Evolutionary conservation across 179 eudicot genomes (phyloP).

Genomic region (Vitellaria paradoxa): DNA sequence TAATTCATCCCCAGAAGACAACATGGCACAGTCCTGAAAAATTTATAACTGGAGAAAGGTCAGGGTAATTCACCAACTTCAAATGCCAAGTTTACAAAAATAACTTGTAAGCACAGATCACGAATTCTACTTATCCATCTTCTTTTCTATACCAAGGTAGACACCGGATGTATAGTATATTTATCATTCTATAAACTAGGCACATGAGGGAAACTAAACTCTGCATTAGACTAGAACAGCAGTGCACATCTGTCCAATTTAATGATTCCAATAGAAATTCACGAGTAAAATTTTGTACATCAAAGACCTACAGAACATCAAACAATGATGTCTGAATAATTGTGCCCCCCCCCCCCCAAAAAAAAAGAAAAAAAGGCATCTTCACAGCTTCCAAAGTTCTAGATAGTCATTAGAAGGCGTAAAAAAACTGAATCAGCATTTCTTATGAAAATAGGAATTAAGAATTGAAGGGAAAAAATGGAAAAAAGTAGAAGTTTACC

Average conservation of each 20-base stretch:
- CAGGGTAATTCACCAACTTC: constrained; percentile 5
- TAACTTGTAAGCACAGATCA: constrained; percentile 1
- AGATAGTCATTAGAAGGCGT: neutral
- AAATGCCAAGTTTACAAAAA: neutral
- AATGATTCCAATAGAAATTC: neutral
- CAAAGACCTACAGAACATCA: neutral
- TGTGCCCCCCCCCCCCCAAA: neutral
- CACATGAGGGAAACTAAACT: neutral
- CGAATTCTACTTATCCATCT: neutral
- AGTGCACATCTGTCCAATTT: neutral
- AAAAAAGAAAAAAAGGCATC: neutral
- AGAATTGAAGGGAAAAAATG: neutral
- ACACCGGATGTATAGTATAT: neutral
- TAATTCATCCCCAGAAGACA: neutral
- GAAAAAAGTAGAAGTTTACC: neutral
- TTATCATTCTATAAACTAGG: neutral
- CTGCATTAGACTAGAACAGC: neutral
- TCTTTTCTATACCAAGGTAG: constrained; percentile 2
- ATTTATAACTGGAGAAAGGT: neutral
- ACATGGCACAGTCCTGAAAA: neutral
- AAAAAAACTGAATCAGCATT: neutral
- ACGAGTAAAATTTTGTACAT: neutral
- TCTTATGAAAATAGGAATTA: neutral
- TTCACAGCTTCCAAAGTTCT: neutral
- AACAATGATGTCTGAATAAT: neutral